phyloP scores from a whole-genome alignment of 2,329 filamentous ascomycete species.

The Nectriaceae sp. region DNA sequence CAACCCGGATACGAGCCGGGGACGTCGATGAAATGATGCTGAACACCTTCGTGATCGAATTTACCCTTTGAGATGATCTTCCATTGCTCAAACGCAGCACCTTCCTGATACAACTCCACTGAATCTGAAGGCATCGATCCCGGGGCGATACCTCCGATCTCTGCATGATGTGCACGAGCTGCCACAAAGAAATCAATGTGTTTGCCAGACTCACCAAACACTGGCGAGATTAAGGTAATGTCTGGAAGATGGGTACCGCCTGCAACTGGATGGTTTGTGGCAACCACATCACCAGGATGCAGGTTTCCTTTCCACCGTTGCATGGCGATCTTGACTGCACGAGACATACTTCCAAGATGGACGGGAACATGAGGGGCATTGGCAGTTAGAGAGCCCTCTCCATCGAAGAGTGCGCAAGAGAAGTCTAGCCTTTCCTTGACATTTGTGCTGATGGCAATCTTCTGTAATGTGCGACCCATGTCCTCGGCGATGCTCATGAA shows the following conservation, averaged over 20 bases:
- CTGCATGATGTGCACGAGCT: slow-evolving; percentile 26
- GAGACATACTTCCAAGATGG: slow-evolving; percentile 77
- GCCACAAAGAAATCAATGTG: slow-evolving; percentile 26
- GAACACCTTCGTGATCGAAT: slow-evolving; percentile 48
- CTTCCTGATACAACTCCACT: slow-evolving; percentile 58
- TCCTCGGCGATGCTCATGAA: slow-evolving; percentile 84
- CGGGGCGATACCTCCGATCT: slow-evolving; percentile 60
- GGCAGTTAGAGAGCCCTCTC: slow-evolving; percentile 70
- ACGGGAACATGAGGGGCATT: slow-evolving; percentile 77
- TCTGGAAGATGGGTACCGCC: slow-evolving; percentile 1
- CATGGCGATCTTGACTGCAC: slow-evolving; percentile 69
- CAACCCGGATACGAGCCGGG: slow-evolving; percentile 19
- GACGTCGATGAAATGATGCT: slow-evolving; percentile 57
- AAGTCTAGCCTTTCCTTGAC: slow-evolving; percentile 81
- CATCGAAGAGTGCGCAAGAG: slow-evolving; percentile 74
- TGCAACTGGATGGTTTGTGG: slow-evolving; percentile 52
- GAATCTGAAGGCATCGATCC: slow-evolving; percentile 74
- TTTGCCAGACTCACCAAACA: slow-evolving; percentile 20
- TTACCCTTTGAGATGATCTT: slow-evolving; percentile 21
- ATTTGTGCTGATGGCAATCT: slow-evolving; percentile 73
- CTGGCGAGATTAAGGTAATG: slow-evolving; percentile 16
- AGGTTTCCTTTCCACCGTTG: slow-evolving; percentile 67
- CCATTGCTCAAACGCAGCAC: slow-evolving; percentile 51
- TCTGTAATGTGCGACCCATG: slow-evolving; percentile 75
- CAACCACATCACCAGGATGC: slow-evolving; percentile 72